Evolutionary conservation across 495 filamentous ascomycete species (phyloP).

Genomic region (Durotheca rogersii): DNA sequence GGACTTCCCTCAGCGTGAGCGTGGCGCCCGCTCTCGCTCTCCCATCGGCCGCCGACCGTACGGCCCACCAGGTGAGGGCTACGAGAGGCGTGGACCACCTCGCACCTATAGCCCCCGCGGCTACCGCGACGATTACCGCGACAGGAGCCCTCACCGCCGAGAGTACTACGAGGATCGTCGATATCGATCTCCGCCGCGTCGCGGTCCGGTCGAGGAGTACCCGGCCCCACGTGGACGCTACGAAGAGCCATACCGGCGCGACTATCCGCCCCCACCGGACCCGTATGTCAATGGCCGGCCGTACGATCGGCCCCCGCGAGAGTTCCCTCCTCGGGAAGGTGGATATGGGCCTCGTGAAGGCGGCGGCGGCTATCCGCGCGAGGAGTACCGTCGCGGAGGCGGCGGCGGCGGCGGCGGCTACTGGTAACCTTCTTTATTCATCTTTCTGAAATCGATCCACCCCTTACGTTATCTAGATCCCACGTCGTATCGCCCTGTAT

Average conservation of each 20-base stretch:
- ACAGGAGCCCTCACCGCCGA: conserved; percentile 69
- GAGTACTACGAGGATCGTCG: conserved; percentile 83
- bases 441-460: conserved; percentile 27
- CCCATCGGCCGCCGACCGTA: conserved; percentile 63
- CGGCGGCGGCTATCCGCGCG: conserved; percentile 43
- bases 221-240: conserved; percentile 62
- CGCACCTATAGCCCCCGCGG: conserved; percentile 75
- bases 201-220: conserved; percentile 76
- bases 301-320: conserved; percentile 59
- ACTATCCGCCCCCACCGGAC: conserved; percentile 58
- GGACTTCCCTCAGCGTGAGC: conserved; percentile 65
- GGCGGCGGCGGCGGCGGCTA: conserved; percentile 37
- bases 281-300: conserved; percentile 66
- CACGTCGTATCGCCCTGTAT: conserved; percentile 12
- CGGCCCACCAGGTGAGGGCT: conserved; percentile 64
- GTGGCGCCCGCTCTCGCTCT: conserved; percentile 74
- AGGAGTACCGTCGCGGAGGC: conserved; percentile 45
- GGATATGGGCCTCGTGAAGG: conserved; percentile 50
- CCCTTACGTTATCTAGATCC: conserved; percentile 40
- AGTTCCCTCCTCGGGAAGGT: conserved; percentile 54
- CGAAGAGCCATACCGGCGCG: conserved; percentile 63
- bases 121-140: conserved; percentile 74
- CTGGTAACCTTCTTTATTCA: conserved; percentile 40
- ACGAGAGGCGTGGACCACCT: conserved; percentile 75
- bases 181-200: conserved; percentile 73